These are phyloP conservation scores for Funneliformis mosseae DNA, from an alignment of 192 early-diverging fungal species.

Conservation along the genomic window DNA sequence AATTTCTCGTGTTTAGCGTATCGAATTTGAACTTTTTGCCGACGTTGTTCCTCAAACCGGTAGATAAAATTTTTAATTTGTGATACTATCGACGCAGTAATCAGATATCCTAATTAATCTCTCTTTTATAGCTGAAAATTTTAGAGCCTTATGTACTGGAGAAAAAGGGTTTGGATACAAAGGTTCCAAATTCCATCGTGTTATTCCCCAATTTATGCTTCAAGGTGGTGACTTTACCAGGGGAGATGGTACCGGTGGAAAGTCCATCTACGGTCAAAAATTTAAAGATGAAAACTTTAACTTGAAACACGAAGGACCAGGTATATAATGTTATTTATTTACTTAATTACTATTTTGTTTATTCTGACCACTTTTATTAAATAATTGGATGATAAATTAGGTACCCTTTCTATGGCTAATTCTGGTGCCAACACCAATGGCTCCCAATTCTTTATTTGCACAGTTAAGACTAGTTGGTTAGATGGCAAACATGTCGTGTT, in stretches of 20 bases:
- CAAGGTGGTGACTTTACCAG: slow-evolving; percentile 88
- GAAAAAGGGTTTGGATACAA: slow-evolving; percentile 89
- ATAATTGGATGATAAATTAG: neutral
- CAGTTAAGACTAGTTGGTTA: slow-evolving; percentile 80
- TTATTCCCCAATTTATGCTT: slow-evolving; percentile 83
- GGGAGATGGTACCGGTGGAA: slow-evolving; percentile 86
- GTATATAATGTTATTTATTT: slow-evolving; percentile 34
- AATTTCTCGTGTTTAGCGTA: slow-evolving; percentile 39
- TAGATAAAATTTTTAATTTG: neutral
- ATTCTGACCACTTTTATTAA: neutral
- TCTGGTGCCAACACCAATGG: slow-evolving; percentile 84
- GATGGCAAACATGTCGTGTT: slow-evolving; percentile 89
- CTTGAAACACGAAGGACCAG: slow-evolving; percentile 53
- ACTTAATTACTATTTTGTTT: neutral
- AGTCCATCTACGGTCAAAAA: slow-evolving; percentile 85
- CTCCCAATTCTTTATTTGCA: slow-evolving; percentile 91
- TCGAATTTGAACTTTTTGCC: slow-evolving; percentile 63
- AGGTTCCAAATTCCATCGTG: slow-evolving; percentile 78
- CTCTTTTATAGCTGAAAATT: slow-evolving; percentile 90
- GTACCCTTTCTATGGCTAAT: slow-evolving; percentile 87
- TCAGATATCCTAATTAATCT: neutral
- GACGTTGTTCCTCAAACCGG: slow-evolving; percentile 71
- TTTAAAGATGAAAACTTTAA: slow-evolving; percentile 72
- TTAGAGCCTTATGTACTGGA: slow-evolving; percentile 95
- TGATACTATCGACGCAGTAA: neutral